Evolutionary conservation across 495 filamentous ascomycete species (phyloP).

Genomic region (Pyronema omphalodes): DNA sequence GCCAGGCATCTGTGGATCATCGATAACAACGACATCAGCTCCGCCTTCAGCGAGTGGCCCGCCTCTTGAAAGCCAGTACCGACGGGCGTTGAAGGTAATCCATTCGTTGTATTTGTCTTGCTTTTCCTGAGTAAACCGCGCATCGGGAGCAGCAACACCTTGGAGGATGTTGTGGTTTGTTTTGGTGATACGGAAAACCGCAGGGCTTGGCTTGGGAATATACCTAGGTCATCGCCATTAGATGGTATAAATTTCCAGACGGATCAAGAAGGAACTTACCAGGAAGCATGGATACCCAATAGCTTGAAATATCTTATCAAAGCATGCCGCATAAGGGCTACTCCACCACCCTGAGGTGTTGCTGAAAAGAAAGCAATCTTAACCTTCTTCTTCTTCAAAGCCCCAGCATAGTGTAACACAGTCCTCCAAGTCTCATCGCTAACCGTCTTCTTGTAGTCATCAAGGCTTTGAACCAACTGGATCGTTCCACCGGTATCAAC

Average conservation of each 20-base stretch:
- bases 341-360: conserved; percentile 74
- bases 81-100: conserved; percentile 56
- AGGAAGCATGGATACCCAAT: conserved; percentile 50
- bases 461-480: conserved; percentile 35
- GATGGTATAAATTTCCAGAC: background rate
- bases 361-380: conserved; percentile 73
- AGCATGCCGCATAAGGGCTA: conserved; percentile 77
- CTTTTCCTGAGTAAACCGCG: conserved; percentile 45
- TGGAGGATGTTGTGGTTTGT: conserved; percentile 87
- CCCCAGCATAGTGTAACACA: conserved; percentile 45
- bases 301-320: conserved; percentile 53
- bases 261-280: conserved; percentile 39
- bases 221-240: conserved; percentile 29
- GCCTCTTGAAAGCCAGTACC: conserved; percentile 53
- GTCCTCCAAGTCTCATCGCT: conserved; percentile 45
- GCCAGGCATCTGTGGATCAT: conserved; percentile 78
- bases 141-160: conserved; percentile 47
- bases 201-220: conserved; percentile 69
- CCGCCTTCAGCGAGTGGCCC: conserved; percentile 64
- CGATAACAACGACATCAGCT: conserved; percentile 59
- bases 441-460: conserved; percentile 49
- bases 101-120: conserved; percentile 40
- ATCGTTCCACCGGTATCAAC: conserved; percentile 39
- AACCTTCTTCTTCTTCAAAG: conserved; percentile 45
- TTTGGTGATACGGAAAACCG: conserved; percentile 75